Evolutionary conservation across 2,329 filamentous ascomycete genomes (phyloP).

Genomic region (Arthrobotrys sphaeroides): DNA sequence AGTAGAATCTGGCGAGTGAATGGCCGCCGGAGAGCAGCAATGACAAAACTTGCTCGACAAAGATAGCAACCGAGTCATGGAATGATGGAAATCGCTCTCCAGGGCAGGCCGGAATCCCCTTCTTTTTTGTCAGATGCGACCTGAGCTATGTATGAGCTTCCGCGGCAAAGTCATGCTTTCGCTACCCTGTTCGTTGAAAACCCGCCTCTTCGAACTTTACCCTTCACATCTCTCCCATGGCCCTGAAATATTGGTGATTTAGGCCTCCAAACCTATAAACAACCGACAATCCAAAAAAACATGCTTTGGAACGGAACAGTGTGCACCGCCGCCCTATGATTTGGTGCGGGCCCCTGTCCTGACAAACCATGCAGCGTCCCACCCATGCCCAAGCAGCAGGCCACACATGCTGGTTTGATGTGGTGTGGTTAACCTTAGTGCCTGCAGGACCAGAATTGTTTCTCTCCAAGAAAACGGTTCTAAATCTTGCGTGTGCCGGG

Average conservation of each 20-base stretch:
- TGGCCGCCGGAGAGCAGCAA: conserved; percentile 25
- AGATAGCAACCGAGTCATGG: conserved; percentile 40
- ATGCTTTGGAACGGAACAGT: conserved; percentile 53
- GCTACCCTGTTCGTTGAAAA: conserved; percentile 34
- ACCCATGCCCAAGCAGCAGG: conserved; percentile 35
- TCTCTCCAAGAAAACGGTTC: conserved; percentile 54
- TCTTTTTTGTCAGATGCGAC: conserved; percentile 41
- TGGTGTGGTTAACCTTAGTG: conserved; percentile 49
- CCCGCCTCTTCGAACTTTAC: conserved; percentile 48
- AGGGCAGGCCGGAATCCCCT: conserved; percentile 35
- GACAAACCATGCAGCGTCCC: conserved; percentile 54
- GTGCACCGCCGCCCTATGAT: conserved; percentile 53
- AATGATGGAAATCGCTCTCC: conserved; percentile 37
- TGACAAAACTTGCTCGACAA: conserved; percentile 42
- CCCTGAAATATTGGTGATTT: conserved; percentile 53
- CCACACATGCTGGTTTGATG: conserved; percentile 38
- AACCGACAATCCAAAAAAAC: conserved; percentile 47
- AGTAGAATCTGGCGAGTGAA: conserved; percentile 22
- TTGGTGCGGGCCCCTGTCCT: conserved; percentile 53
- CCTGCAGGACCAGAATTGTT: conserved; percentile 47
- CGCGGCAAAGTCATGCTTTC: conserved; percentile 51
- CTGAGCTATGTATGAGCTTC: conserved; percentile 29
- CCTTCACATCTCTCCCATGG: conserved; percentile 40
- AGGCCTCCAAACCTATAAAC: conserved; percentile 54
- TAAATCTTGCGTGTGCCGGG: conserved; percentile 52